Percentiles rank a stretch among this genome's conserved stretches.
These are phyloP conservation scores for Cytospora schulzeri DNA, from an alignment of 2,329 filamentous ascomycete species.

Conservation along the genomic window DNA sequence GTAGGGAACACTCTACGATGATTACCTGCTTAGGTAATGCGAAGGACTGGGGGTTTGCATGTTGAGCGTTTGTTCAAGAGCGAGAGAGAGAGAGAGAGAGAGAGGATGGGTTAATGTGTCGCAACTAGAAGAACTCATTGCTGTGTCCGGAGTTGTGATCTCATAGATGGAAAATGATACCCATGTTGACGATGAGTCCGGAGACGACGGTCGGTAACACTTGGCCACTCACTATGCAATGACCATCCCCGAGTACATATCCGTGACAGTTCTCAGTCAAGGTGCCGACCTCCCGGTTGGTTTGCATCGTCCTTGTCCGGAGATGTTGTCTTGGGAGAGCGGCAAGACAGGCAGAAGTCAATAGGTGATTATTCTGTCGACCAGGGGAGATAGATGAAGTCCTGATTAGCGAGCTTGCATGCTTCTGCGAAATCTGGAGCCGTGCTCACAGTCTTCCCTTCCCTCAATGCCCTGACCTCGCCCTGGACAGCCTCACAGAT, in stretches of 20 bases:
- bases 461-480: neutral
- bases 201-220: neutral
- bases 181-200: conserved; percentile 24
- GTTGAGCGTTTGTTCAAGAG: conserved; percentile 14
- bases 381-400: neutral
- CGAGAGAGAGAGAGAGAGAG: conserved; percentile 19
- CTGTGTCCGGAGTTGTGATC: conserved; percentile 27
- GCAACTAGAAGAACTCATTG: conserved; percentile 23
- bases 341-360: neutral
- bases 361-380: too few relatives aligned
- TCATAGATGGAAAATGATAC: conserved; percentile 30
- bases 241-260: neutral
- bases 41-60: neutral
- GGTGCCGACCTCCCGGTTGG: neutral
- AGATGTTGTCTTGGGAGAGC: neutral
- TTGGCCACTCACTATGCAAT: neutral
- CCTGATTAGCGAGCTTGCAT: neutral
- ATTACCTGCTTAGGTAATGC: neutral
- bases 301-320: neutral
- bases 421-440: neutral
- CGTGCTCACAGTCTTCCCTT: neutral
- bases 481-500: neutral
- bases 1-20: neutral
- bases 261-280: neutral
- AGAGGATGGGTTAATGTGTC: conserved; percentile 20